Conservation (phyloP, 2,329 filamentous ascomycete species). For the Aspergillus floridensis region DNA sequence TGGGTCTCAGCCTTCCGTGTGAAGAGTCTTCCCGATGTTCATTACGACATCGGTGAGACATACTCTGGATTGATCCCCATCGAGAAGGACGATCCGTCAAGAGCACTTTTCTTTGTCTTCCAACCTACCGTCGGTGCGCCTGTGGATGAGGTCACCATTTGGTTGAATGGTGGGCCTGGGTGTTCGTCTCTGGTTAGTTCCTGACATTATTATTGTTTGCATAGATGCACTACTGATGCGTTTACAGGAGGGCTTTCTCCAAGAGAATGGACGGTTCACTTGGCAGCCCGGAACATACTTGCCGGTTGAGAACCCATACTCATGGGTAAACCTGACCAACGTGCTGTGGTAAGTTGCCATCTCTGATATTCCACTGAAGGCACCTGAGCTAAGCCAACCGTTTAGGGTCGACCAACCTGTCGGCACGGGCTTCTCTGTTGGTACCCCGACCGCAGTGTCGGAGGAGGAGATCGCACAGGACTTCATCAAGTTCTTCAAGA, state of each 20-base stretch:
- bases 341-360: conserved; percentile 65
- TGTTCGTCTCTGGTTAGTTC: conserved; percentile 26
- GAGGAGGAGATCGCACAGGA: conserved; percentile 68
- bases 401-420: conserved; percentile 41
- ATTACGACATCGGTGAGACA: conserved; percentile 62
- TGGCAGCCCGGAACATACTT: conserved; percentile 69
- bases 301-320: conserved; percentile 65
- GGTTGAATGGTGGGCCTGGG: conserved; percentile 55
- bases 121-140: conserved; percentile 46
- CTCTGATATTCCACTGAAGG: background rate
- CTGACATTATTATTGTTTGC: background rate
- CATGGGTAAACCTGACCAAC: conserved; percentile 75
- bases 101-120: conserved; percentile 50
- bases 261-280: conserved; percentile 72
- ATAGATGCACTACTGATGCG: conserved; percentile 19
- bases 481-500: conserved; percentile 76
- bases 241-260: conserved; percentile 66
- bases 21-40: conserved; percentile 65
- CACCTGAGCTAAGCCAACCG: background rate
- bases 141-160: conserved; percentile 44
- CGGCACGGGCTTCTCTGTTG: conserved; percentile 67
- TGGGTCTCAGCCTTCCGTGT: conserved; percentile 58
- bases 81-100: conserved; percentile 45
- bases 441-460: conserved; percentile 61
- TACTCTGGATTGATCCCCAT: conserved; percentile 56